Base-by-base conservation (phyloP, 345 rosid genomes). In the Geranium brycei region DNA sequence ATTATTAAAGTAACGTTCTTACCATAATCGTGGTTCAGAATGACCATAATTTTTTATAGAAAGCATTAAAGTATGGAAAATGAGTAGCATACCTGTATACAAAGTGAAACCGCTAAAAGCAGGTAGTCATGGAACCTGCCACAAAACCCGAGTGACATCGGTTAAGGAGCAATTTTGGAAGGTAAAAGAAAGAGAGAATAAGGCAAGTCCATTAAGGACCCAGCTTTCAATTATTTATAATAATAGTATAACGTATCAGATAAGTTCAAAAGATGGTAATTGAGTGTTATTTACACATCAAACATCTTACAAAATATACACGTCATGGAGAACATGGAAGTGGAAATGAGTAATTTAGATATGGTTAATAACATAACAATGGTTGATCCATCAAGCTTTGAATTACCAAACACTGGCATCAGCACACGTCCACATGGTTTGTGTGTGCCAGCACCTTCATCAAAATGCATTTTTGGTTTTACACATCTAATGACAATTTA, bases 41-140 rank as follows among this genome's bases (percentile, higher is more conserved):
- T 53, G 66, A 64, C 63, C 14, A 61, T 71, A 66, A 78, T 69
- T 63, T 1, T 62, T 57, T 6, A 62, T 17, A 61, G n/a, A 61
- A 57, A 32, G 56, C 60, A 59, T 31, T 17, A 59, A 62, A 51
- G 28, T 17, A 6, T 8, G 41, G 18, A 51, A 65, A 65, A 64
- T 67, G 67, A 71, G 64, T 57, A 62, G 57, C 74, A 53, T 15
- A 18, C 7, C 60, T 53, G 31, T 5, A 13, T 8, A 60, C 14
- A 66, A 59, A 63, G 31, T 47, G 53, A 47, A 47, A 47, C 53
- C 15, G 13, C 53, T 47, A 3, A 6, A 47, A 6, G 53, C 14
- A 47, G 15, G 53, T 47, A 47, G 53, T 47, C 14, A 47, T 8
- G 15, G 14, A 47, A 47, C 15, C 53, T 47, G 53, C 14, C 53